Conservation (phyloP, 179 eudicot genomes). For the Silene noctiflora region DNA sequence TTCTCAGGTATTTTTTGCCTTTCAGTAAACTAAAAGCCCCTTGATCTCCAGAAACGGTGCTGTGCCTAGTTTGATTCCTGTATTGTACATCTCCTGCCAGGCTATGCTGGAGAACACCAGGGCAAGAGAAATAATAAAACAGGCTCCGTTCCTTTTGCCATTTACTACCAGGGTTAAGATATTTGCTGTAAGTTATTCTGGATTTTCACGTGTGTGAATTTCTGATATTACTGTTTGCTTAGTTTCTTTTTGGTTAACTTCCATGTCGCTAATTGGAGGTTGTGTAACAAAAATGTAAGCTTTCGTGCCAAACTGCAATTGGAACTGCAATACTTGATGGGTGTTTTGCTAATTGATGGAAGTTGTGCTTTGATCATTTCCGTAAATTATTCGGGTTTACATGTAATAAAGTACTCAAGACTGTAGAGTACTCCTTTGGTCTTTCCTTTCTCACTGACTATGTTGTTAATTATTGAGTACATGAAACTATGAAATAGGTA, state of each 20-base stretch:
- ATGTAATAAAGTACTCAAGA: background rate
- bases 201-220: background rate
- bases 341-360: background rate
- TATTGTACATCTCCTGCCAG: slow-evolving; percentile 35
- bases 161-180: slow-evolving; percentile 92
- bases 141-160: slow-evolving; percentile 93
- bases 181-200: slow-evolving; percentile 60
- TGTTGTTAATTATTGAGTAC: background rate
- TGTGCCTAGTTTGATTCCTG: slow-evolving; percentile 13
- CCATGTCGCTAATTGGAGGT: background rate
- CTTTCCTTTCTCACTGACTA: background rate
- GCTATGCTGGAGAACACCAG: slow-evolving; percentile 81
- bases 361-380: background rate
- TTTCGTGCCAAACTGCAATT: background rate
- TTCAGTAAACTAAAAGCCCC: background rate
- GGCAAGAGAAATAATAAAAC: slow-evolving; percentile 75
- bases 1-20: slow-evolving; percentile 66
- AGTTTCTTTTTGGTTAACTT: background rate
- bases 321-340: background rate
- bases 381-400: background rate
- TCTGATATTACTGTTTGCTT: background rate
- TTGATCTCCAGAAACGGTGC: background rate
- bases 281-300: background rate
- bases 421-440: background rate
- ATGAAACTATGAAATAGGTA: background rate